Percentiles rank a stretch among this genome's conserved stretches.
Conservation (phyloP, 306 rosid genomes). For the Cajanus cajan region DNA sequence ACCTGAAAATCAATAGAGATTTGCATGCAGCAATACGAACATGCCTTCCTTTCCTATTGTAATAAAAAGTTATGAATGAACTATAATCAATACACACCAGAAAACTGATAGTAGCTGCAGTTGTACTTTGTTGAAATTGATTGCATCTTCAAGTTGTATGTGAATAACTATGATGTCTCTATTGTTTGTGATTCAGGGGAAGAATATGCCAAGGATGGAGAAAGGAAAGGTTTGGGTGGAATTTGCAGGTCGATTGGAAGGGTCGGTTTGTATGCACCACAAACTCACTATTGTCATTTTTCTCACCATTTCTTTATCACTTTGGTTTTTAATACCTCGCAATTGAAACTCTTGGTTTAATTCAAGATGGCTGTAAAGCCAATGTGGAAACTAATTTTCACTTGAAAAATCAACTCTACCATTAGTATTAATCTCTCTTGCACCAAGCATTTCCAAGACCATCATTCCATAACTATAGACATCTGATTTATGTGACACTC, state of each 20-base stretch:
- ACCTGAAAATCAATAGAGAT: neutral
- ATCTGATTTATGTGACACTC: slow-evolving; percentile 7
- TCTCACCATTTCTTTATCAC: slow-evolving; percentile 19
- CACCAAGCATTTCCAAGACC: slow-evolving; percentile 32
- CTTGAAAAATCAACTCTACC: neutral
- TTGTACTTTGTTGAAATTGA: neutral
- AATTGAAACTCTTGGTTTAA: slow-evolving; percentile 16
- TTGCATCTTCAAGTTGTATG: neutral
- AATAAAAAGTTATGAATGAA: neutral
- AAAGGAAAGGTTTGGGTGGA: neutral
- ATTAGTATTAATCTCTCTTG: slow-evolving; percentile 18
- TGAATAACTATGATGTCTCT: neutral
- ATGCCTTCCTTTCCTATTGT: neutral
- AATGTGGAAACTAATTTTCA: slow-evolving; percentile 32
- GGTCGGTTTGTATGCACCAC: slow-evolving; percentile 8
- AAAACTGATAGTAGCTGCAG: neutral
- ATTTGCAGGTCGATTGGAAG: slow-evolving; percentile 11
- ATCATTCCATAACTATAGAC: slow-evolving; percentile 44
- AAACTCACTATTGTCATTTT: slow-evolving; percentile 33
- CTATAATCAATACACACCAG: neutral
- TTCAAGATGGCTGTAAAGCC: slow-evolving; percentile 38
- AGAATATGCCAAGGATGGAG: neutral
- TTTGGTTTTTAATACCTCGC: neutral
- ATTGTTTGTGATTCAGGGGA: neutral
- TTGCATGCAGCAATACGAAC: neutral